Evolutionary conservation across 73 alveolate species (phyloP).

Genomic region (Tetrahymena thermophila): DNA sequence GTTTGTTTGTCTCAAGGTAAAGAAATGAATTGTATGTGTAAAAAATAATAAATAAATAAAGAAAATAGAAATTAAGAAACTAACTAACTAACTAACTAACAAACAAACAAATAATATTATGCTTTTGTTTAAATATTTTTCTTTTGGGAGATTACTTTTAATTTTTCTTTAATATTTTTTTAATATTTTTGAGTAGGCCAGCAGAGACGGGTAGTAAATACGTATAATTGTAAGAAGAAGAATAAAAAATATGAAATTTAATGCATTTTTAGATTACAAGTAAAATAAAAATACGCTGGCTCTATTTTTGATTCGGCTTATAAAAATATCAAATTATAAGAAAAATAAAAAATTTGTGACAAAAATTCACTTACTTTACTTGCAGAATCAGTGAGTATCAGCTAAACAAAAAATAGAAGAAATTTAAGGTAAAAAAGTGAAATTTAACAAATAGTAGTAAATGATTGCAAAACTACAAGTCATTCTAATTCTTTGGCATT

Average conservation of each 20-base stretch:
- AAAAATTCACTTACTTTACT: neutral
- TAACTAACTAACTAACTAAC: no score
- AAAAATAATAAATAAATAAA: no score
- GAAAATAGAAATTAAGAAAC: no score
- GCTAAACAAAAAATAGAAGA: neutral
- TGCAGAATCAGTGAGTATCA: neutral
- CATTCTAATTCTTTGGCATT: neutral
- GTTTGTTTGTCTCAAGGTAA: neutral
- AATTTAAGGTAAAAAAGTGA: neutral
- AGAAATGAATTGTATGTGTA: no score
- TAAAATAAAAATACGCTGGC: neutral
- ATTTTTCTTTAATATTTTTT: no score
- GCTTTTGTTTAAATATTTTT: neutral
- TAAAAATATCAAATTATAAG: neutral
- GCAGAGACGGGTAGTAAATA: neutral
- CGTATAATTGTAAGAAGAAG: neutral
- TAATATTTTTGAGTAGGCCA: neutral
- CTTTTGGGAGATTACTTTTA: neutral
- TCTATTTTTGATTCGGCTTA: neutral
- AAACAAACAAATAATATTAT: no score
- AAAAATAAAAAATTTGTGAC: neutral
- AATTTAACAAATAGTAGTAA: neutral
- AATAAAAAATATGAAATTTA: neutral
- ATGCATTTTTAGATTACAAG: neutral
- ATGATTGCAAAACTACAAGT: neutral